A percentile compares a stretch with the other conserved stretches of the same genome.
phyloP scores from a whole-genome alignment of 495 filamentous ascomycete genomes.

The Podospora tetraspora region DNA sequence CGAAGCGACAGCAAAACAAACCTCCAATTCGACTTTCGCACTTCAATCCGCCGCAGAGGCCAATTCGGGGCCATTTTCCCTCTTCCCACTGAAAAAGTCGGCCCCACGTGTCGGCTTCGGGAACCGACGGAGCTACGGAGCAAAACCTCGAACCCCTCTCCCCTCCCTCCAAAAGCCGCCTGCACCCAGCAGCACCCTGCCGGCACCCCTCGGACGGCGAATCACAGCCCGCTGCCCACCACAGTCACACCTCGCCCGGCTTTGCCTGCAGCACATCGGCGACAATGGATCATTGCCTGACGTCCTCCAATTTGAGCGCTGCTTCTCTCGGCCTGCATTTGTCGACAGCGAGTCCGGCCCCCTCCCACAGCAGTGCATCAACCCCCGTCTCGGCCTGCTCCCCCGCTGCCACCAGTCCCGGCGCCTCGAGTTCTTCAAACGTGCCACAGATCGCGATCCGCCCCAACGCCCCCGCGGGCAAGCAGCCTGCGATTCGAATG shows the following conservation, averaged over 20 bases:
- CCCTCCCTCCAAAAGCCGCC: neutral
- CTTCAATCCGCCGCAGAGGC: neutral
- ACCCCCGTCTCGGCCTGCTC: constrained; percentile 29
- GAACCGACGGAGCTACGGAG: neutral
- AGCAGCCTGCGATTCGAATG: constrained; percentile 12
- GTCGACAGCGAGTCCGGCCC: constrained; percentile 16
- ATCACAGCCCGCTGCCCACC: neutral
- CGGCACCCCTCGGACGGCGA: neutral
- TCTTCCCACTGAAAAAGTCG: neutral
- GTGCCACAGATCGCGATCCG: constrained; percentile 27
- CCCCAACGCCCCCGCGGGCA: constrained; percentile 22
- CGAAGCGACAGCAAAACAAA: neutral
- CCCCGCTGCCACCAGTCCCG: constrained; percentile 16
- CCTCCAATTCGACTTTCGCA: neutral
- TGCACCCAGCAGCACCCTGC: neutral
- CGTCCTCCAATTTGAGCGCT: neutral
- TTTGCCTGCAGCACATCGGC: neutral
- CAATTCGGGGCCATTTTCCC: neutral
- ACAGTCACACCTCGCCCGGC: neutral
- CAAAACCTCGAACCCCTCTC: neutral
- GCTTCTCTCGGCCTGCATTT: constrained; percentile 1
- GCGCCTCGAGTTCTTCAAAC: constrained; percentile 14
- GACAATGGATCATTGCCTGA: neutral
- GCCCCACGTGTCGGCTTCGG: neutral
- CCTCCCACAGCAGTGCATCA: constrained; percentile 14